Evolutionary conservation across 805 yeast genomes (phyloP), one percentile per base, ranked within the genome.

Genomic region (Lipomyces chichibuensis): DNA sequence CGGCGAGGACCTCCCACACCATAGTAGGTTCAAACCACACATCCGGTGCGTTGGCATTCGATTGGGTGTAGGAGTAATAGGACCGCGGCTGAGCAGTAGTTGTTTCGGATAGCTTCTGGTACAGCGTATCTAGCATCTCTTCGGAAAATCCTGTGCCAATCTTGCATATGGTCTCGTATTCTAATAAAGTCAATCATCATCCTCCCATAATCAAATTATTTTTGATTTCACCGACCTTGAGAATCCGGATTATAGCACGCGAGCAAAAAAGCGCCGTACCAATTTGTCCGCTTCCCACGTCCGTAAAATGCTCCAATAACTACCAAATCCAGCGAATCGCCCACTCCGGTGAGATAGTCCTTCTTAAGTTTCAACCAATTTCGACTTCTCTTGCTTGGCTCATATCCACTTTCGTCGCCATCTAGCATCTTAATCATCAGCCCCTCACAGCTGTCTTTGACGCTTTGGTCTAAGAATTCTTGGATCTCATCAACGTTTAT

Each of bases 61-160:
- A 83, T 1, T 82, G 78, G 74, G 90, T 95, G 75, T 85, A 91
- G 1, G 88, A 82, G 69, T 85, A 86, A 64, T 87, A 89, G 0
- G 89, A 82, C 71, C 87, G 89, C 1, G 97, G 89, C n/a, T 76
- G 80, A 0, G 79, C 74, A 14, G 86, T 84, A 62, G 87, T 95
- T 0, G 92, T 86, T 2, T 91, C 88, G 54, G 88, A 85, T 65
- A 95, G 82, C 59, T 81, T 81, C 32, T 83, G 84, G 73, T 88
- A 82, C 39, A 95, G 77, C 33, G 78, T 79, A 46, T 85, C 86
- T 65, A 95, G 82, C 74, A 87, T 84, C 71, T 89, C 98, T 71
- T 95, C 99, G 53, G 92, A 86, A 75, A 95, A 95, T 0, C 99
- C 99, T 0, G 99, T 95, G 59, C 99, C 99, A 64, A 96, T 93